A percentile compares a stretch with the other conserved stretches of the same genome.
These are phyloP conservation scores for Botryotinia calthae DNA, from an alignment of 2,329 filamentous ascomycete species.

Conservation along the genomic window DNA sequence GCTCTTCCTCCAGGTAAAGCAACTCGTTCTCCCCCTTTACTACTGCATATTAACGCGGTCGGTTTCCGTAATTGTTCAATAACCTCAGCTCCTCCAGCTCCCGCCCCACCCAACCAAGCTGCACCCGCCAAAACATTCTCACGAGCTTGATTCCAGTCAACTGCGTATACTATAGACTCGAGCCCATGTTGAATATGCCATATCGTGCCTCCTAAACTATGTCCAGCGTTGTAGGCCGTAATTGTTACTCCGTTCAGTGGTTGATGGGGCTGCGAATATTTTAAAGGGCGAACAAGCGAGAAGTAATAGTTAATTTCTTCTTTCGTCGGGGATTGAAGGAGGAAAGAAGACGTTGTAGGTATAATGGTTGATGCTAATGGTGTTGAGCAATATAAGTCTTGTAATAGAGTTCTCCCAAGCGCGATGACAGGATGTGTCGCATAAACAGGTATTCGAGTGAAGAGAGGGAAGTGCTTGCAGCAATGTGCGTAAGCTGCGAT, in stretches of 20 bases:
- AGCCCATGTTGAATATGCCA: slow-evolving; percentile 98
- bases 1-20: slow-evolving; percentile 69
- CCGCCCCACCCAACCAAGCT: slow-evolving; percentile 84
- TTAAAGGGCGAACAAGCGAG: slow-evolving; percentile 82
- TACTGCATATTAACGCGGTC: slow-evolving; percentile 90
- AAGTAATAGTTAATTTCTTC: slow-evolving; percentile 95
- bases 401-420: slow-evolving; percentile 82
- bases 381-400: slow-evolving; percentile 88
- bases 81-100: slow-evolving; percentile 79
- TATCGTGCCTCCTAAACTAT: slow-evolving; percentile 94
- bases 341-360: slow-evolving; percentile 67
- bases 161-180: slow-evolving; percentile 95
- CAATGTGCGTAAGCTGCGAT: slow-evolving; percentile 93
- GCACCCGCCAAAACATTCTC: slow-evolving; percentile 94
- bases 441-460: slow-evolving; percentile 89
- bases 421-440: slow-evolving; percentile 92
- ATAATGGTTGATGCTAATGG: slow-evolving; percentile 85
- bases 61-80: slow-evolving; percentile 92
- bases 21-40: slow-evolving; percentile 70
- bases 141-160: slow-evolving; percentile 97
- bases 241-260: slow-evolving; percentile 90
- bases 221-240: slow-evolving; percentile 94
- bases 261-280: slow-evolving; percentile 95
- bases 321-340: slow-evolving; percentile 68
- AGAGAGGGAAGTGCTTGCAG: slow-evolving; percentile 92